Conservation (phyloP, 1,284 basidiomycete species). For the Ceratorhiza oryzae-sativae region DNA sequence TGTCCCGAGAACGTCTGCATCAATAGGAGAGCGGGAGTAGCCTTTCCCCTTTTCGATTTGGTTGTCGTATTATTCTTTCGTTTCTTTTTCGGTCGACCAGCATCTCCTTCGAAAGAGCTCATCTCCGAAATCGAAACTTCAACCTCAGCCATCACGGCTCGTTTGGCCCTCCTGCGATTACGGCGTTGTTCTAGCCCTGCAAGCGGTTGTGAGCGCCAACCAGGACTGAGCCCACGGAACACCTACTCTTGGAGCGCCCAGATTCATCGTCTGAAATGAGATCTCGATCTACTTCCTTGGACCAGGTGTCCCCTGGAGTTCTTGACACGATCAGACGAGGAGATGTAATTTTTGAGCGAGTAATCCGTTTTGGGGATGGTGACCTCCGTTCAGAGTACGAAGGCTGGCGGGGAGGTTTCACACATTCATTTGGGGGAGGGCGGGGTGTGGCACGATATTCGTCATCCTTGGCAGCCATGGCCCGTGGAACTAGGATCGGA, state of each 20-base stretch:
- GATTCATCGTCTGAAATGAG: constrained; percentile 42
- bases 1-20: constrained; percentile 76
- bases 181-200: constrained; percentile 64
- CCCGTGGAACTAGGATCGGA: constrained; percentile 17
- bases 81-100: constrained; percentile 11
- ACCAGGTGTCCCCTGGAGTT: not conserved
- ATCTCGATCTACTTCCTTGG: constrained; percentile 21
- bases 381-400: not conserved
- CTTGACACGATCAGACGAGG: not conserved
- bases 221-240: constrained; percentile 25
- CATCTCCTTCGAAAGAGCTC: constrained; percentile 37
- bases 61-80: constrained; percentile 43
- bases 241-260: constrained; percentile 16
- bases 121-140: constrained; percentile 16
- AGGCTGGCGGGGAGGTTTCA: not conserved
- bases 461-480: constrained; percentile 23
- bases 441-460: not conserved
- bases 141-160: constrained; percentile 58
- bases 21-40: constrained; percentile 65
- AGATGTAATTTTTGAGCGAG: not conserved
- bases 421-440: constrained; percentile 38
- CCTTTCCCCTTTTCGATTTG: constrained; percentile 46
- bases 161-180: constrained; percentile 61
- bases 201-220: constrained; percentile 36
- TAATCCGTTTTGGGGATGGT: not conserved